A percentile compares a stretch with the other conserved stretches of the same genome.
phyloP scores from a whole-genome alignment of 169 alveolate species.

The Plasmodium reichenowi region DNA sequence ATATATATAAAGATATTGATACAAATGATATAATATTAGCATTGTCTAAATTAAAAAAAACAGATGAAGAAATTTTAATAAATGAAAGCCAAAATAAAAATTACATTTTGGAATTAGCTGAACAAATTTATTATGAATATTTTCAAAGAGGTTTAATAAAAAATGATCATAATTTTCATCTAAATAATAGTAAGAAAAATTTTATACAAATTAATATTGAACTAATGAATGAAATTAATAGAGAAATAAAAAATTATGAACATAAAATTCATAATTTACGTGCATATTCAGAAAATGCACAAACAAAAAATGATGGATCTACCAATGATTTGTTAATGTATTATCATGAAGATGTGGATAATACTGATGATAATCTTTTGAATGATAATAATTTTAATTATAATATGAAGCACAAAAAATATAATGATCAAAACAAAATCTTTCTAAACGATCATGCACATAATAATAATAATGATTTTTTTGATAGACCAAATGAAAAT shows the following conservation, averaged over 20 bases:
- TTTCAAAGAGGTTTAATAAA: conserved; percentile 29
- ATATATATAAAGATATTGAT: conserved; percentile 62
- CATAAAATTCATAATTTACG: conserved; percentile 21
- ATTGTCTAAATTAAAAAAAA: conserved; percentile 43
- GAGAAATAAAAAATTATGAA: conserved; percentile 40
- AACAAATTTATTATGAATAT: conserved; percentile 66
- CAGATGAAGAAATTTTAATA: conserved; percentile 46
- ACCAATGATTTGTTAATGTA: not conserved
- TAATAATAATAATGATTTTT: not conserved
- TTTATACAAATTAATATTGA: conserved; percentile 32
- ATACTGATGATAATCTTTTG: conserved; percentile 6
- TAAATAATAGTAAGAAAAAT: conserved; percentile 22
- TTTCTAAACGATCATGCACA: conserved; percentile 12
- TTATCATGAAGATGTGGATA: conserved; percentile 9
- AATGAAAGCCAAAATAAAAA: conserved; percentile 54
- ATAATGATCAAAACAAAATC: conserved; percentile 5
- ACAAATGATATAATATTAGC: conserved; percentile 73
- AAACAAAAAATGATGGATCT: conserved; percentile 8
- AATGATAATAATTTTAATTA: conserved; percentile 30
- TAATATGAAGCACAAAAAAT: conserved; percentile 15
- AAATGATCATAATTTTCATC: conserved; percentile 44
- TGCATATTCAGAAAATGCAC: conserved; percentile 15
- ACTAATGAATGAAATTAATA: conserved; percentile 63
- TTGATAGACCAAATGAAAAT: conserved; percentile 5
- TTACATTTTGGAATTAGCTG: conserved; percentile 61